Percentiles rank a stretch among this genome's conserved stretches.
Evolutionary conservation across 257 asterid genomes (phyloP).

Genomic region (Paulownia fortunei): DNA sequence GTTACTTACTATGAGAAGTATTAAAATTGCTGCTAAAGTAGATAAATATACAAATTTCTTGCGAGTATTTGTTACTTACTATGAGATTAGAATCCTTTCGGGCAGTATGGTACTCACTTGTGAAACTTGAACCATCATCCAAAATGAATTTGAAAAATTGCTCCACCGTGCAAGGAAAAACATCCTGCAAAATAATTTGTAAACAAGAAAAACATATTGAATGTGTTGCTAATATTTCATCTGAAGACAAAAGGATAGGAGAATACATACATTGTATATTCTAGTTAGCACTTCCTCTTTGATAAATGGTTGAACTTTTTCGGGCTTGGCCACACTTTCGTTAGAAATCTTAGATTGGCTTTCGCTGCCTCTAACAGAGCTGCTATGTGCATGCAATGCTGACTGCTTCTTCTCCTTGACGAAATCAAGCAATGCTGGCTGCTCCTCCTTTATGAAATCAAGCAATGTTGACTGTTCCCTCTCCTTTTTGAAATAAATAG

Average conservation of each 20-base stretch:
- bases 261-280: conserved; percentile 62
- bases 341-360: conserved; percentile 50
- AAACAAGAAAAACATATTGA: conserved; percentile 17
- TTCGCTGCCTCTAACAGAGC: conserved; percentile 54
- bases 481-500: conserved; percentile 50
- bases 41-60: neutral
- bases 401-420: conserved; percentile 53
- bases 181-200: conserved; percentile 58
- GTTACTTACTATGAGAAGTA: conserved; percentile 55
- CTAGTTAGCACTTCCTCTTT: conserved; percentile 79
- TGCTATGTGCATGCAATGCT: conserved; percentile 58
- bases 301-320: conserved; percentile 71
- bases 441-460: conserved; percentile 37
- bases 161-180: conserved; percentile 85
- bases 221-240: conserved; percentile 17
- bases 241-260: conserved; percentile 12
- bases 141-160: conserved; percentile 74
- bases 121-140: conserved; percentile 82
- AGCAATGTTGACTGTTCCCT: conserved; percentile 47
- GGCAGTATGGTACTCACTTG: conserved; percentile 68
- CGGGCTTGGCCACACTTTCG: conserved; percentile 49
- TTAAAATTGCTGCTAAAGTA: neutral
- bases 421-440: conserved; percentile 32
- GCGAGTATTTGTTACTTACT: conserved; percentile 50
- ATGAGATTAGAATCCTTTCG: conserved; percentile 79